A percentile compares a stretch with the other conserved stretches of the same genome.
These are phyloP conservation scores for Clathrus columnatus DNA, from an alignment of 768 basidiomycete species.

Conservation along the genomic window DNA sequence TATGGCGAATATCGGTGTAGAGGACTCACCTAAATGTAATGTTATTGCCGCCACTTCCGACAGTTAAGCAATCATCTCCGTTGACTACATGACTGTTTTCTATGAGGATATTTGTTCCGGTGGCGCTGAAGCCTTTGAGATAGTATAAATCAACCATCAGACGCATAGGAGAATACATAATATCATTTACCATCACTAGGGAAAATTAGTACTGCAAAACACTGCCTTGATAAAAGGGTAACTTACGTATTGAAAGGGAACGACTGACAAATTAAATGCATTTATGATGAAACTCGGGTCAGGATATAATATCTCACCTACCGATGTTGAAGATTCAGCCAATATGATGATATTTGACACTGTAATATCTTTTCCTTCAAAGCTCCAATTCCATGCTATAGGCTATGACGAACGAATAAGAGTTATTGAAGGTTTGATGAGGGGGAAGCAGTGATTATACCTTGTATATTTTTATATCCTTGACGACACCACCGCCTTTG, in stretches of 20 bases:
- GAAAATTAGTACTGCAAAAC: neutral
- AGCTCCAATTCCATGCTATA: conserved; percentile 49
- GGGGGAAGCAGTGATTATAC: conserved; percentile 5
- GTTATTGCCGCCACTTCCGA: conserved; percentile 46
- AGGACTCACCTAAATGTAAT: conserved; percentile 29
- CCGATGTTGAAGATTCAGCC: conserved; percentile 31
- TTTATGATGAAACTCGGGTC: neutral
- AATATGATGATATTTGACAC: conserved; percentile 47
- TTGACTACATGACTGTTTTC: conserved; percentile 51
- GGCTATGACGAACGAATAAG: conserved; percentile 27
- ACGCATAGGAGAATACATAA: conserved; percentile 19
- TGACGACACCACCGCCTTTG: conserved; percentile 44
- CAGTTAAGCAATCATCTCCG: conserved; percentile 55
- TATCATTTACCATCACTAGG: conserved; percentile 31
- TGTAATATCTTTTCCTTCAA: conserved; percentile 37
- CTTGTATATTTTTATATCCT: conserved; percentile 43
- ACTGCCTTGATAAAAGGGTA: neutral
- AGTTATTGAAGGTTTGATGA: neutral
- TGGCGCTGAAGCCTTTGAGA: conserved; percentile 36
- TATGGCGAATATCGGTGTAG: neutral
- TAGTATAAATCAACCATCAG: conserved; percentile 23
- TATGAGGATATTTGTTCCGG: conserved; percentile 47
- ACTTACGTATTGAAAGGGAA: conserved; percentile 57
- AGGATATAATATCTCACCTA: conserved; percentile 5
- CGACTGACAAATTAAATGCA: conserved; percentile 28